Conservation (phyloP, 2,329 filamentous ascomycete species). For the Penicillium sp. region DNA sequence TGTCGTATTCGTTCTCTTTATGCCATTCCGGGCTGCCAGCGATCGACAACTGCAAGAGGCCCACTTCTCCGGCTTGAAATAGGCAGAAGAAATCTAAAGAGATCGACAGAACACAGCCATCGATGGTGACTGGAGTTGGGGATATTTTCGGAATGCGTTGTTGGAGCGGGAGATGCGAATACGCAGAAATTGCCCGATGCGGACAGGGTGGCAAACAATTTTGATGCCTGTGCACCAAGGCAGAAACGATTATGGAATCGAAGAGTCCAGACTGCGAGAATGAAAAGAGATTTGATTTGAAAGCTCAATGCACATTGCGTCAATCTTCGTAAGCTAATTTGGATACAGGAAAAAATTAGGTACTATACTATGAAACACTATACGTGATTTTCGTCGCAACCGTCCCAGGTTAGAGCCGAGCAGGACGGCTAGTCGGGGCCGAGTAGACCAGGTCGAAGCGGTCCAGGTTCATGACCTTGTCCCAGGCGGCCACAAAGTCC, state of each 20-base stretch:
- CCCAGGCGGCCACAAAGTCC: conserved; percentile 70
- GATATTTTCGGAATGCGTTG: neutral
- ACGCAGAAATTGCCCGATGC: conserved; percentile 10
- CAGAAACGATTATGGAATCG: neutral
- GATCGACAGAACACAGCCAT: conserved; percentile 1
- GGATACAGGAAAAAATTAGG: too few species aligned
- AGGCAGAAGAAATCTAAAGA: neutral
- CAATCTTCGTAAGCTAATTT: neutral
- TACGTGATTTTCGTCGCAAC: conserved; percentile 3
- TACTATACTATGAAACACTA: neutral
- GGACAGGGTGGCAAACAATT: too few species aligned
- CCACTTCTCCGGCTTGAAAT: neutral
- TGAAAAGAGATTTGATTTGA: too few species aligned
- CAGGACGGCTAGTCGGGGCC: conserved; percentile 13
- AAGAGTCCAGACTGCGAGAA: neutral
- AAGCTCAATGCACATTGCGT: too few species aligned
- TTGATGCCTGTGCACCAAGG: neutral
- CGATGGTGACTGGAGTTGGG: neutral
- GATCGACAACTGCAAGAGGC: neutral
- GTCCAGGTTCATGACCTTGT: conserved; percentile 72
- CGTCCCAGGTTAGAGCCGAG: conserved; percentile 18
- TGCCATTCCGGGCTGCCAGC: conserved; percentile 3
- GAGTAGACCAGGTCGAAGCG: conserved; percentile 58
- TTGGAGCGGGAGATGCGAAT: conserved; percentile 7
- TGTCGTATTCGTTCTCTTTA: conserved; percentile 17